Conservation (phyloP, 208 protist species). For the Crithidia sp. region DNA sequence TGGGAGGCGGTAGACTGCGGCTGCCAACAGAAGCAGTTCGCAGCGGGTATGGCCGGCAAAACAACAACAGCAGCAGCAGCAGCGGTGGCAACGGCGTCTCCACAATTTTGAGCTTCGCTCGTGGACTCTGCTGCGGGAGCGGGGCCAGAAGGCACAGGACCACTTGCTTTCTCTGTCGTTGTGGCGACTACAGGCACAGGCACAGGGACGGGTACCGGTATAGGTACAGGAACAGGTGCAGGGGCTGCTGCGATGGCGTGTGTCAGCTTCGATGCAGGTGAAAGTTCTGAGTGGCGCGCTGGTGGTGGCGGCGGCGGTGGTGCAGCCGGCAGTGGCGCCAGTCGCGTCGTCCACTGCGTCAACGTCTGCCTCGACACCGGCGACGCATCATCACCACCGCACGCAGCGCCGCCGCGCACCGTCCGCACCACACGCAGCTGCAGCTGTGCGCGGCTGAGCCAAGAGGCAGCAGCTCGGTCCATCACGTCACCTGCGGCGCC, state of each 20-base stretch:
- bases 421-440: slow-evolving; percentile 17
- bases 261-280: neutral
- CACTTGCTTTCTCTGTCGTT: neutral
- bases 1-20: neutral
- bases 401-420: neutral
- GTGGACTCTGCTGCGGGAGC: neutral
- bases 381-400: neutral
- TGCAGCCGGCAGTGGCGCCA: slow-evolving; percentile 17
- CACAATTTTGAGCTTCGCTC: neutral
- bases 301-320: neutral
- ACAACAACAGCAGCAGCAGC: neutral
- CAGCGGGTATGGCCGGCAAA: slow-evolving; percentile 14
- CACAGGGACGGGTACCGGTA: slow-evolving; percentile 22
- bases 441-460: slow-evolving; percentile 23
- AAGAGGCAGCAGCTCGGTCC: neutral
- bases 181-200: slow-evolving; percentile 9
- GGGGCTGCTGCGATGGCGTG: neutral
- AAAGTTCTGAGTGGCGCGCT: slow-evolving; percentile 1
- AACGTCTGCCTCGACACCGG: neutral
- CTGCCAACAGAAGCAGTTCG: slow-evolving; percentile 26
- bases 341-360: slow-evolving; percentile 25
- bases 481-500: neutral
- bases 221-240: slow-evolving; percentile 6
- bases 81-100: neutral
- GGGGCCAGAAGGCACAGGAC: neutral